Base-by-base conservation (phyloP, 148 eudicot species). In the Pharnaceum exiguum region DNA sequence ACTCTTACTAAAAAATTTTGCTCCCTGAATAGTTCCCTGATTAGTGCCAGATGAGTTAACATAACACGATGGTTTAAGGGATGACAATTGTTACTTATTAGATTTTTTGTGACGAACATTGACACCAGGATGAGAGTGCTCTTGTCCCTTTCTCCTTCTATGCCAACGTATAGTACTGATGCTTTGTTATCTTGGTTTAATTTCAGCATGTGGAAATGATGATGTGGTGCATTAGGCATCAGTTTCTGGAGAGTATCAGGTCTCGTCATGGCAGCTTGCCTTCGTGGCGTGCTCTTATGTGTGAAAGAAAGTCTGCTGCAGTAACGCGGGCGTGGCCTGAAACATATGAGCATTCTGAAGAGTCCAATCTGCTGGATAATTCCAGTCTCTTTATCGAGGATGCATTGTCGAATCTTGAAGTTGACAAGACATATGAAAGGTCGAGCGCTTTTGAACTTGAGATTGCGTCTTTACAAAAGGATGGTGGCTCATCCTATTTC, bases 161-260 rank as follows among this genome's bases (percentile, higher is more conserved):
- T 35, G 1, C 38, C 18, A 35, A 2, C 31, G 9, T 38, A 40
- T 27, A 7, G 11, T 40, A 10, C 49, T 49, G 26, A 57, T 27
- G 12, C 44, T 51, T 53, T 54, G 7, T 48, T 12, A 10, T 60
- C 31, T 36, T 27, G 60, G 51, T 55, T 49, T 37, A 50, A 67
- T 67, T 57, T 55, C 86, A 93, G 99, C 99, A 93, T 65, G 56
- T 82, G 85, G 95, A 93, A 63, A 84, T 86, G 72, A 93, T 93
- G 87, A 56, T 75, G 67, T 93, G 99, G 99, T 84, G 86, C 68
- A 78, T 74, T 68, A 78, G 91, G 62, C 82, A 93, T 75, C 70
- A 76, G 13, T 93, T 89, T 73, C 81, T 93, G 61, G 91, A 83
- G 68, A 63, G 69, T 54, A 60, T 86, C 43, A 70, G 73, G 64